Evolutionary conservation across 2,329 filamentous ascomycete genomes (phyloP).

Genomic region (Pyrenophora graminea): DNA sequence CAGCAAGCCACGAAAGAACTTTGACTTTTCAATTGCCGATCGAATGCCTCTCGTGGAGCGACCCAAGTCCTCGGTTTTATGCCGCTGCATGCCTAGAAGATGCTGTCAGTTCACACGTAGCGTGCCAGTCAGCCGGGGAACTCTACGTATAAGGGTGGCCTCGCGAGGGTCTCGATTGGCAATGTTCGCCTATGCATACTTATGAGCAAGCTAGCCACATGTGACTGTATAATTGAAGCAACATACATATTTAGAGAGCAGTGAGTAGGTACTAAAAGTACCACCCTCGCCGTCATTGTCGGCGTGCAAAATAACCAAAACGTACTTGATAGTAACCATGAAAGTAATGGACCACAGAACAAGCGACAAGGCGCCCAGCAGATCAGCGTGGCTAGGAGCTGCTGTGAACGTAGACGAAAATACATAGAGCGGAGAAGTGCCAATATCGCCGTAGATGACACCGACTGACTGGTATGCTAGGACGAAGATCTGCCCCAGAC

Average conservation of each 20-base stretch:
- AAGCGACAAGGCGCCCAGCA: conserved; percentile 68
- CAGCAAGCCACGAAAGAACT: conserved; percentile 56
- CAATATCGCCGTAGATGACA: conserved; percentile 73
- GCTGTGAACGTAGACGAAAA: conserved; percentile 68
- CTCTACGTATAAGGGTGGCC: conserved; percentile 55
- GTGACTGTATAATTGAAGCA: too few relatives aligned
- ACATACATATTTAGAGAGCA: conserved; percentile 61
- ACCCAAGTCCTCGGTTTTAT: conserved; percentile 61
- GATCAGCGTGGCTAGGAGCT: conserved; percentile 57
- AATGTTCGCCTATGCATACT: conserved; percentile 60
- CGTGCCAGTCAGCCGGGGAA: neutral
- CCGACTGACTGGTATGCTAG: conserved; percentile 66
- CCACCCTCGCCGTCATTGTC: conserved; percentile 74
- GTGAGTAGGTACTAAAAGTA: conserved; percentile 69
- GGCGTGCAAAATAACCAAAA: conserved; percentile 66
- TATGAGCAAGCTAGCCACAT: neutral
- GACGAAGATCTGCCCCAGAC: conserved; percentile 29
- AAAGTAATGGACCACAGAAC: conserved; percentile 71
- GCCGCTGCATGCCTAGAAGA: conserved; percentile 57
- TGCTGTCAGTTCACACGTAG: conserved; percentile 1
- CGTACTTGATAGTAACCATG: conserved; percentile 72
- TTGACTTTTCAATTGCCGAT: conserved; percentile 62
- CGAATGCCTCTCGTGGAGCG: conserved; percentile 59
- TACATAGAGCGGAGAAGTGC: conserved; percentile 70
- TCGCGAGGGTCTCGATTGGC: conserved; percentile 62